phyloP scores from a whole-genome alignment of 306 rosid genomes.

The Canavalia ensiformis region DNA sequence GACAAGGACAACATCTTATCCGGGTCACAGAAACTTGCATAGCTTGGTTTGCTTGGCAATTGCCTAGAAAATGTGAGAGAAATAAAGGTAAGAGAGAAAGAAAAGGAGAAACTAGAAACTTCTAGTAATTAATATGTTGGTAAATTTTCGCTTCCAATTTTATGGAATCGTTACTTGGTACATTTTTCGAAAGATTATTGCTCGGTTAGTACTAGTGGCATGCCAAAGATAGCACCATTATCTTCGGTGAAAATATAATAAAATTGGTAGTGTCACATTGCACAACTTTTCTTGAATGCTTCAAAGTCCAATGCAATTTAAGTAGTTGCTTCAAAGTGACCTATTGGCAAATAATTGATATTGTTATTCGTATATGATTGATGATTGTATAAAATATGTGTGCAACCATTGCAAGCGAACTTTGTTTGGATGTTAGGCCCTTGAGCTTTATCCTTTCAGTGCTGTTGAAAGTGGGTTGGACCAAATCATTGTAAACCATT shows the following conservation, averaged over 20 bases:
- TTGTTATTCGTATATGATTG: neutral
- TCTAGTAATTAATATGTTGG: constrained; percentile 27
- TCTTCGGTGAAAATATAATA: constrained; percentile 51
- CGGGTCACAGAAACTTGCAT: constrained; percentile 44
- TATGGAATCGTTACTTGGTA: neutral
- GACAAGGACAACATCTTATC: constrained; percentile 70
- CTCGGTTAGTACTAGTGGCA: constrained; percentile 37
- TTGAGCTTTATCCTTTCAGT: constrained; percentile 47
- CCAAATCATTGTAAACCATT: constrained; percentile 58
- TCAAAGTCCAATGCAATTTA: constrained; percentile 55
- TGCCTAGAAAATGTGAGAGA: constrained; percentile 46
- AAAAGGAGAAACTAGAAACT: neutral
- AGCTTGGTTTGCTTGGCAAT: constrained; percentile 47
- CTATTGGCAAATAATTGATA: constrained; percentile 48
- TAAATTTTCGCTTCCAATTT: constrained; percentile 34
- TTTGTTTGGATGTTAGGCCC: constrained; percentile 52
- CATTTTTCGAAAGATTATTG: constrained; percentile 25
- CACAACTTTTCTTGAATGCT: constrained; percentile 61
- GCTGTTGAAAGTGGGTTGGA: constrained; percentile 64
- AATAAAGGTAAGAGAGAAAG: neutral
- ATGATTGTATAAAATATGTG: constrained; percentile 32
- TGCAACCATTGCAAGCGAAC: constrained; percentile 49
- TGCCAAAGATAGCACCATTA: constrained; percentile 48
- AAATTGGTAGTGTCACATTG: constrained; percentile 32
- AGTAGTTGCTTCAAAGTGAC: constrained; percentile 59